These are phyloP conservation scores for Boletus reticulatus DNA, from an alignment of 768 basidiomycete species.

Conservation along the genomic window DNA sequence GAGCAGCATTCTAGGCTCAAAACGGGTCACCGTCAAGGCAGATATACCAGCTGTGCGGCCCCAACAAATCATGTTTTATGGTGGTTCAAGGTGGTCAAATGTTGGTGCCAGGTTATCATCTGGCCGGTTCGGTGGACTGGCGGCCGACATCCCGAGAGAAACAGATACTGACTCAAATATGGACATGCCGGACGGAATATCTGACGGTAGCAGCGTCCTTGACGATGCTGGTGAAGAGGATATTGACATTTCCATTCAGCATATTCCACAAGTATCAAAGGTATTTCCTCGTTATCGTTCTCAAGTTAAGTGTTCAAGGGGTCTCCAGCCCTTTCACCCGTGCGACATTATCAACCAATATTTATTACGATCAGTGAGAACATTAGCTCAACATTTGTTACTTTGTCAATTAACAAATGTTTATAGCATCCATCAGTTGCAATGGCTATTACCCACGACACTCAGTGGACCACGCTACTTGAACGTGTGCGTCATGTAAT, in stretches of 20 bases:
- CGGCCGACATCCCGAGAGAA: neutral
- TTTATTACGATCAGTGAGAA: neutral
- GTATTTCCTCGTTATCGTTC: neutral
- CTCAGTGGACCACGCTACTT: neutral
- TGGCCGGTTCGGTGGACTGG: neutral
- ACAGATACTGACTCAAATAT: neutral
- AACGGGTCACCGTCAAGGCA: neutral
- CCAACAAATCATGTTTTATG: neutral
- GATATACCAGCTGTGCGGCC: neutral
- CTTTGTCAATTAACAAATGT: neutral
- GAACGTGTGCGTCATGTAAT: neutral
- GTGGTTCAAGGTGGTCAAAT: neutral
- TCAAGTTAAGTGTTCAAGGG: neutral
- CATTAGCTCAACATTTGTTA: neutral
- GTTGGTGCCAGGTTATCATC: neutral
- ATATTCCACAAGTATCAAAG: neutral
- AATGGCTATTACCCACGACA: neutral
- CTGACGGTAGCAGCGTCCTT: neutral
- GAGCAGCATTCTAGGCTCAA: neutral
- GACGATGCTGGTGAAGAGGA: no score
- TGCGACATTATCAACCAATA: neutral
- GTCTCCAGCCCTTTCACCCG: neutral
- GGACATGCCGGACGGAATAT: neutral
- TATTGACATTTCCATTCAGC: neutral
- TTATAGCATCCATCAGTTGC: neutral